Conservation (phyloP, 2,329 filamentous ascomycete genomes). For the Trichoderma oligosporum region DNA sequence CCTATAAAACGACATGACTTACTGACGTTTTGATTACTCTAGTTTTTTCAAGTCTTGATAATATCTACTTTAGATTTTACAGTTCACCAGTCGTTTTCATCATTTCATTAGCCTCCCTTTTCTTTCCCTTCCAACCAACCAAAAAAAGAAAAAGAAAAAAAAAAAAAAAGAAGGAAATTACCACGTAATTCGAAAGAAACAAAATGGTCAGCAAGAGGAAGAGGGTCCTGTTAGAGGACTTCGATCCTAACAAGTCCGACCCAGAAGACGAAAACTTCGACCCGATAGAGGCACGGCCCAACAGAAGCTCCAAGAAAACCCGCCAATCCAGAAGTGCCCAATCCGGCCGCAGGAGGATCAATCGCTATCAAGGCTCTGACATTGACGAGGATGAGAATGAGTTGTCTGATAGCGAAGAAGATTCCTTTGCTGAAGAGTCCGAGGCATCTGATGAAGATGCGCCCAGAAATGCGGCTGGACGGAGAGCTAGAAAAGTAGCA, state of each 20-base stretch:
- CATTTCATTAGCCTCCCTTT: neutral
- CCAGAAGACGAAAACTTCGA: slow-evolving; percentile 64
- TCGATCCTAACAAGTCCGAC: slow-evolving; percentile 65
- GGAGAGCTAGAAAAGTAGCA: slow-evolving; percentile 47
- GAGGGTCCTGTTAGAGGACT: slow-evolving; percentile 50
- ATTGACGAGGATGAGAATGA: slow-evolving; percentile 60
- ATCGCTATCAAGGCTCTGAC: slow-evolving; percentile 56
- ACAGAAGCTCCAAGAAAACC: slow-evolving; percentile 41
- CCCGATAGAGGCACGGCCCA: slow-evolving; percentile 45
- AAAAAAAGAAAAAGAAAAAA: neutral
- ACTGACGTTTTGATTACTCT: neutral
- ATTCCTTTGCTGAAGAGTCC: slow-evolving; percentile 44
- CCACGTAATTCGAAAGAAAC: slow-evolving; percentile 17
- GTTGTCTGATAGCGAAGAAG: slow-evolving; percentile 50
- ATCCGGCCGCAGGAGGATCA: slow-evolving; percentile 36
- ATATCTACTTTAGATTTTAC: neutral
- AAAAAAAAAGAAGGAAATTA: too few species aligned
- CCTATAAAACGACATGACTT: neutral
- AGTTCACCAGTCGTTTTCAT: neutral
- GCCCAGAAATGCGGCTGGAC: slow-evolving; percentile 46
- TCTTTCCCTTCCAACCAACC: neutral
- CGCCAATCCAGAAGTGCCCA: slow-evolving; percentile 37
- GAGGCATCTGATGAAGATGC: slow-evolving; percentile 43
- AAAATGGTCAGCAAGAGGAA: slow-evolving; percentile 51
- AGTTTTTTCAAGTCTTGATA: neutral